Evolutionary conservation across 2,329 filamentous ascomycete genomes (phyloP).

Genomic region (Eurotiales sp.): DNA sequence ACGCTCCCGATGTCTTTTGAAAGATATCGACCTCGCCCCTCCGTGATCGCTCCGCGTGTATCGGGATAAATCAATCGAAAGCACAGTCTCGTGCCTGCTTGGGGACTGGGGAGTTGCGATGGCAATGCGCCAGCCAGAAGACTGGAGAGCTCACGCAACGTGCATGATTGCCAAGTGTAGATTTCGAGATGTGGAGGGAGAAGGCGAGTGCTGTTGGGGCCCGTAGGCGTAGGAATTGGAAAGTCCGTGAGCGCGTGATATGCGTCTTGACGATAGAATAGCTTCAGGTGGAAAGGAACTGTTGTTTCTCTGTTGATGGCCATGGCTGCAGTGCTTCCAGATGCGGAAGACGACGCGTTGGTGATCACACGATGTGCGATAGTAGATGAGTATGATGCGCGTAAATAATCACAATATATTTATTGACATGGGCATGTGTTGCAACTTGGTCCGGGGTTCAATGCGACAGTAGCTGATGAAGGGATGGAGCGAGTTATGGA

Average conservation of each 20-base stretch:
- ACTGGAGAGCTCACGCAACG: constrained; percentile 73
- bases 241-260: constrained; percentile 59
- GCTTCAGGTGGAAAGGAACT: constrained; percentile 77
- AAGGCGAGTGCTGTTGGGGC: constrained; percentile 56
- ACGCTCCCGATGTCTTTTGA: constrained; percentile 80
- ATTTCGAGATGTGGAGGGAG: constrained; percentile 69
- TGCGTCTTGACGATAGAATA: constrained; percentile 73
- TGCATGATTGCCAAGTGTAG: constrained; percentile 82
- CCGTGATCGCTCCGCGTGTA: constrained; percentile 45
- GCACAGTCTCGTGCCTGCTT: constrained; percentile 76
- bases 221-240: constrained; percentile 27
- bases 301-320: constrained; percentile 56
- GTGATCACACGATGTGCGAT: too few species aligned
- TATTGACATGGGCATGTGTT: too few species aligned
- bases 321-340: constrained; percentile 20
- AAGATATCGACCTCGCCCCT: constrained; percentile 60
- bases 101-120: constrained; percentile 65
- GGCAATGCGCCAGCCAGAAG: constrained; percentile 69
- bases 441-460: too few species aligned
- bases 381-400: too few species aligned
- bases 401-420: too few species aligned
- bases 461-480: too few species aligned
- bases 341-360: constrained; percentile 31
- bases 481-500: too few species aligned
- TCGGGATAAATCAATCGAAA: constrained; percentile 87